Evolutionary conservation across 768 basidiomycete genomes (phyloP).

Genomic region (Boletus bicolor): DNA sequence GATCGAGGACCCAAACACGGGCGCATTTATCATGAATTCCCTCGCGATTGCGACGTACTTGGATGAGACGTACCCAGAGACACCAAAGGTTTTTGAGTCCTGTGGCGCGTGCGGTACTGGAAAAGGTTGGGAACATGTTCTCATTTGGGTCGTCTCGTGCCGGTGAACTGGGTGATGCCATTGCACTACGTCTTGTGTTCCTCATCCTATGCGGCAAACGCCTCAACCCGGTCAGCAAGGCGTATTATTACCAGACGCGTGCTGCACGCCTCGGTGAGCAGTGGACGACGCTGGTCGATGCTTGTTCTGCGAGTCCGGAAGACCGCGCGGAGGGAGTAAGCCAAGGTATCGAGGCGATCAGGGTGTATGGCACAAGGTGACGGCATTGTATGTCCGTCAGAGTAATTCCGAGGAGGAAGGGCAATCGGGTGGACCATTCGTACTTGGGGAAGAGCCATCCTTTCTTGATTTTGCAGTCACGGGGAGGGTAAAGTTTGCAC

Average conservation of each 20-base stretch:
- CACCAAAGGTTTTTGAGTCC: slow-evolving; percentile 40
- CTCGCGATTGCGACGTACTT: slow-evolving; percentile 47
- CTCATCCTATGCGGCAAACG: slow-evolving; percentile 22
- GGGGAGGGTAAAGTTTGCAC: slow-evolving; percentile 12
- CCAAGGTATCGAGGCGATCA: slow-evolving; percentile 7
- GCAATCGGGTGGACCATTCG: neutral
- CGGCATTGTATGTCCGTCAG: slow-evolving; percentile 8
- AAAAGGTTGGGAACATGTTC: slow-evolving; percentile 25
- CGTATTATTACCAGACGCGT: slow-evolving; percentile 40
- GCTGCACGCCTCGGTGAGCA: slow-evolving; percentile 33
- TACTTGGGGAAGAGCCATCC: slow-evolving; percentile 17
- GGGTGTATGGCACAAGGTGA: slow-evolving; percentile 27
- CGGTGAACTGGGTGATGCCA: neutral
- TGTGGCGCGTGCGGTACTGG: slow-evolving; percentile 32
- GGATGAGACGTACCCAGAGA: slow-evolving; percentile 46
- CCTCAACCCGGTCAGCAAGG: slow-evolving; percentile 31
- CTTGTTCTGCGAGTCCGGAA: slow-evolving; percentile 24
- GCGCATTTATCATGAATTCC: slow-evolving; percentile 39
- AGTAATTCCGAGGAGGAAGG: neutral
- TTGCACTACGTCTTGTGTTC: slow-evolving; percentile 14
- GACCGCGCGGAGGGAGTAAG: slow-evolving; percentile 24
- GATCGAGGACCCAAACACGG: too few relatives aligned
- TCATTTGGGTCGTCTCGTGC: slow-evolving; percentile 1
- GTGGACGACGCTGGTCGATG: slow-evolving; percentile 32
- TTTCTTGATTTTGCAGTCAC: slow-evolving; percentile 22